Percentiles rank a stretch among this genome's conserved stretches.
Conservation (phyloP, 305 asterid genomes). For the Ilex paraguariensis region DNA sequence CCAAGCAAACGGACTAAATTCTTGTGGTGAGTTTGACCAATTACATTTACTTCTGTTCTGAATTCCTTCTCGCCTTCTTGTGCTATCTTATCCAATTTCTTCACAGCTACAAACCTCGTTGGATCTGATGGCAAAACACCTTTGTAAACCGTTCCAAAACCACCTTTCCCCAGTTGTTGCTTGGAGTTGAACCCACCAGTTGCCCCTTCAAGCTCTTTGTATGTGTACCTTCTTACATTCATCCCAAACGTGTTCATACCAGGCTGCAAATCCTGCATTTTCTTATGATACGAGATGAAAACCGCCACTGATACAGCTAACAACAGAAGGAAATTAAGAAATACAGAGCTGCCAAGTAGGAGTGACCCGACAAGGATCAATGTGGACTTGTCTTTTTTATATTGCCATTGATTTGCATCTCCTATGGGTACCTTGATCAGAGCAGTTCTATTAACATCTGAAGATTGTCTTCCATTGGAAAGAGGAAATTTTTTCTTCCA, state of each 20-base stretch:
- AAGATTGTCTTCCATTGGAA: constrained; percentile 19
- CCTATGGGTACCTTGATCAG: constrained; percentile 20
- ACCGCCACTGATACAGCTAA: neutral
- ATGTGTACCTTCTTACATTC: constrained; percentile 17
- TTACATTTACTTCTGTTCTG: constrained; percentile 30
- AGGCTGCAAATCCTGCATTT: constrained; percentile 12
- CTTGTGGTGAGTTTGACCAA: constrained; percentile 36
- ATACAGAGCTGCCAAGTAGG: constrained; percentile 26
- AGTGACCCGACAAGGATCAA: constrained; percentile 17
- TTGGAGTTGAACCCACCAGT: constrained; percentile 22
- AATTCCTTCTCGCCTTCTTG: constrained; percentile 34
- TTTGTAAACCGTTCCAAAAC: constrained; percentile 31
- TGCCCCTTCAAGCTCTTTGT: constrained; percentile 33
- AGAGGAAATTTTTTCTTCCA: constrained; percentile 31
- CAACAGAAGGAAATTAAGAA: constrained; percentile 23
- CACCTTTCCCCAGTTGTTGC: constrained; percentile 23
- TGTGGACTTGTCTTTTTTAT: constrained; percentile 12
- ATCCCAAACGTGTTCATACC: constrained; percentile 5
- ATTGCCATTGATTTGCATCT: constrained; percentile 2
- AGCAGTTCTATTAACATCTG: constrained; percentile 2
- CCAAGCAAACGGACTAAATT: constrained; percentile 36
- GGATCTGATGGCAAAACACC: constrained; percentile 10
- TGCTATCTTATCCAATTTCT: constrained; percentile 22
- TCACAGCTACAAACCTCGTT: constrained; percentile 21
- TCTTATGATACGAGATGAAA: constrained; percentile 12